These are phyloP conservation scores for Chytriomyces sp. DNA, from an alignment of 192 early-diverging fungal genomes.

Conservation along the genomic window DNA sequence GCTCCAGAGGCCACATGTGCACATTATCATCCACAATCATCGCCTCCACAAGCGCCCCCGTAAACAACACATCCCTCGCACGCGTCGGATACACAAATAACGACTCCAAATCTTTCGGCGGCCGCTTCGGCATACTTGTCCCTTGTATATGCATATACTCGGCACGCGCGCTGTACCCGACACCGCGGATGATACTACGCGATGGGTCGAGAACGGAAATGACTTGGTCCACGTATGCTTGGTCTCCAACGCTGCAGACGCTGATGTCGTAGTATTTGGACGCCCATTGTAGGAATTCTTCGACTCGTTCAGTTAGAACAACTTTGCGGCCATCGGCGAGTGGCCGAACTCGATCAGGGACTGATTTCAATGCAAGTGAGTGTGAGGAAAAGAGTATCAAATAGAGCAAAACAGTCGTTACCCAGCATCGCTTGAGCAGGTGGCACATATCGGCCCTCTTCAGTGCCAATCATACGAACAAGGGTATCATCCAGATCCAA, in stretches of 20 bases:
- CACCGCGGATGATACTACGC: conserved; percentile 60
- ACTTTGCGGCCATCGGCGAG: conserved; percentile 68
- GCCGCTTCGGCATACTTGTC: conserved; percentile 47
- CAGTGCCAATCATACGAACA: conserved; percentile 69
- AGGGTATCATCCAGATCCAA: conserved; percentile 81
- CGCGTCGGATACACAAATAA: conserved; percentile 70
- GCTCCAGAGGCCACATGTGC: conserved; percentile 73
- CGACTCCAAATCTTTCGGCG: conserved; percentile 73
- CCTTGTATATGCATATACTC: conserved; percentile 69
- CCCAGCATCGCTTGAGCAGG: conserved; percentile 42
- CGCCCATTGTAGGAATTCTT: conserved; percentile 79
- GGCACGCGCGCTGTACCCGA: conserved; percentile 68
- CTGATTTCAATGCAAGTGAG: too few relatives aligned
- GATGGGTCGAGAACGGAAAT: conserved; percentile 66
- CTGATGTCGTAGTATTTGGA: conserved; percentile 68
- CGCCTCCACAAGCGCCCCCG: conserved; percentile 49
- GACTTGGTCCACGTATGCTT: conserved; percentile 76
- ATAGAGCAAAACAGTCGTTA: conserved; percentile 18
- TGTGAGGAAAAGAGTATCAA: background rate
- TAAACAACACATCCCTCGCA: background rate
- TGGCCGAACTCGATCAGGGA: conserved; percentile 61
- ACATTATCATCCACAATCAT: conserved; percentile 75
- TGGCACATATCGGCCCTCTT: conserved; percentile 65
- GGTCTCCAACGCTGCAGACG: conserved; percentile 78
- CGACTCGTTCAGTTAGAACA: conserved; percentile 67